phyloP scores from a whole-genome alignment of 2,329 filamentous ascomycete genomes.

The Alternaria postmessia region DNA sequence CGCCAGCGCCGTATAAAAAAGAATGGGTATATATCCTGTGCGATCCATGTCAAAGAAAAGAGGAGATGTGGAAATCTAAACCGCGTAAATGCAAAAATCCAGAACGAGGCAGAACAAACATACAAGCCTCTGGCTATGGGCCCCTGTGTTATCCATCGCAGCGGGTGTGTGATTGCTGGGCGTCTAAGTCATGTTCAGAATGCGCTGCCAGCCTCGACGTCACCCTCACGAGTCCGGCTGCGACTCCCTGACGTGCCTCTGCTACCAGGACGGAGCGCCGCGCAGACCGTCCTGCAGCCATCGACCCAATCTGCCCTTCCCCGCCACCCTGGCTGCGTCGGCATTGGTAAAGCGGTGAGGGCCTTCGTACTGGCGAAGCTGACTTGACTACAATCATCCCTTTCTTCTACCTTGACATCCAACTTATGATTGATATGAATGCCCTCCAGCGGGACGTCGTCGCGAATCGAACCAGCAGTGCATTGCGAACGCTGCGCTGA shows the following conservation, averaged over 20 bases:
- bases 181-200: neutral
- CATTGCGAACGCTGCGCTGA: slow-evolving; percentile 2
- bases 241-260: slow-evolving; percentile 7
- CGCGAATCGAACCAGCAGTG: slow-evolving; percentile 7
- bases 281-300: slow-evolving; percentile 28
- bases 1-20: neutral
- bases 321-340: slow-evolving; percentile 7
- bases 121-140: neutral
- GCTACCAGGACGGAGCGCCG: slow-evolving; percentile 21
- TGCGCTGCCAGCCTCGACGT: slow-evolving; percentile 12
- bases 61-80: neutral
- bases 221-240: slow-evolving; percentile 6
- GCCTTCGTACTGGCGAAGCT: slow-evolving; percentile 31
- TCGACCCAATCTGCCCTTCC: slow-evolving; percentile 23
- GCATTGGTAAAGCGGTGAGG: slow-evolving; percentile 26
- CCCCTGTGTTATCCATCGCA: neutral
- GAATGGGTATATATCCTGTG: neutral
- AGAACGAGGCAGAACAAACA: neutral
- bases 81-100: neutral
- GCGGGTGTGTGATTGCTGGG: neutral
- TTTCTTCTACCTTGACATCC: slow-evolving; percentile 30
- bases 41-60: neutral
- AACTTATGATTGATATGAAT: slow-evolving; percentile 35
- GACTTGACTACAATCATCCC: slow-evolving; percentile 26
- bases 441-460: slow-evolving; percentile 26